Evolutionary conservation across 495 filamentous ascomycete species (phyloP).

Genomic region (Neurospora intermedia): DNA sequence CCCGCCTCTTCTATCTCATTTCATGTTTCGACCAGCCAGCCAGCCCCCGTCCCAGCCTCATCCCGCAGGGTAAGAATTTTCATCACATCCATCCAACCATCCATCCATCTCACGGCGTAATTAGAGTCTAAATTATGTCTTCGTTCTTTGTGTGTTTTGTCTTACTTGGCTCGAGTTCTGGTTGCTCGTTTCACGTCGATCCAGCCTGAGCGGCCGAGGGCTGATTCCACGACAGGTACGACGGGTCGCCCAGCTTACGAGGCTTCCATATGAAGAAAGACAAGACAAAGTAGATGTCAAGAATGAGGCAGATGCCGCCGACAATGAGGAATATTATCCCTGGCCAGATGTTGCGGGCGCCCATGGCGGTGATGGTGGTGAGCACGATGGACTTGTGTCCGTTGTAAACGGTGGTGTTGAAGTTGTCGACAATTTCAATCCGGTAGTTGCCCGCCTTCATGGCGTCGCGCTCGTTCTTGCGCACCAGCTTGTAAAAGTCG

Average conservation of each 20-base stretch:
- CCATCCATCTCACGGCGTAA: neutral
- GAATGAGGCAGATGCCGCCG: constrained; percentile 79
- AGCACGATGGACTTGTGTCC: constrained; percentile 93
- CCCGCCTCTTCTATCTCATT: constrained; percentile 3
- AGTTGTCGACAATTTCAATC: constrained; percentile 45
- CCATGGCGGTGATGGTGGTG: constrained; percentile 87
- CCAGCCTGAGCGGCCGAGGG: constrained; percentile 46
- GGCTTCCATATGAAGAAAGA: constrained; percentile 79
- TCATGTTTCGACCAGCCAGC: neutral
- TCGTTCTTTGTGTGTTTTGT: neutral
- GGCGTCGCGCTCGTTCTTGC: constrained; percentile 59
- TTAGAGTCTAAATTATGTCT: neutral
- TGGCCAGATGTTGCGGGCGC: constrained; percentile 90
- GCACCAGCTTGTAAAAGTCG: constrained; percentile 83
- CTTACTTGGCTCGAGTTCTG: neutral
- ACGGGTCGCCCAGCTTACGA: constrained; percentile 95
- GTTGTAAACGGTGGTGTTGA: constrained; percentile 68
- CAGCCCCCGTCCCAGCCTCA: neutral
- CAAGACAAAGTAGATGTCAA: constrained; percentile 78
- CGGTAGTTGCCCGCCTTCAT: constrained; percentile 64
- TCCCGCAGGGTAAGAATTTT: neutral
- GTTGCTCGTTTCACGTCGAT: neutral
- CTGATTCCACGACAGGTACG: constrained; percentile 95
- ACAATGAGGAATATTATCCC: constrained; percentile 95
- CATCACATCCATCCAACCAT: neutral